Evolutionary conservation across 2,329 filamentous ascomycete genomes (phyloP), one percentile per base, ranked within the genome.

Genomic region (Stenocarpella maydis): DNA sequence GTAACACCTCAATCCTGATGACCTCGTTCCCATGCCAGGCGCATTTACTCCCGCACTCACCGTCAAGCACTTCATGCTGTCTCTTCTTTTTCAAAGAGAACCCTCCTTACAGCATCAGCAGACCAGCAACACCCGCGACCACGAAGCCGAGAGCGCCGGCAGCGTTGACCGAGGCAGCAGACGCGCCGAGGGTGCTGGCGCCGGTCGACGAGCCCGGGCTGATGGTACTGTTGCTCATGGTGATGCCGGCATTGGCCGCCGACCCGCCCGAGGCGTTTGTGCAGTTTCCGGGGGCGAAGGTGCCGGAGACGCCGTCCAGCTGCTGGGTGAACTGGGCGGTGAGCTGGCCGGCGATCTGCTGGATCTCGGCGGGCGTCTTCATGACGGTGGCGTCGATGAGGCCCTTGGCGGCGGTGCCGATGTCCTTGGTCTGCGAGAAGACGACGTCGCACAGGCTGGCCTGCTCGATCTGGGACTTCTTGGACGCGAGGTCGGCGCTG

Each of bases 221-320:
- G 12, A 50, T 43, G 7, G 50, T 34, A 43, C 55, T 24, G 65
- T 68, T 70, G 43, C 50, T 28, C 26, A 64, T 55, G 4, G 55
- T 47, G 37, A 70, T 68, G 14, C 69, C 69, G 7, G 69, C 69
- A 17, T 21, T 52, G 19, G 67, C 61, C 17, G 58, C 65, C 5
- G 58, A 53, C 1, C 65, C 69, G 8, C 65, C 69, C 0, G 69
- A 67, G 14, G 68, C 64, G 71, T 76, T 72, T 73, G 75, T 76
- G 73, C 77, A 79, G 74, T 77, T 78, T 31, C 69, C 66, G n/a
- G 74, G 55, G 45, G 71, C 73, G 65, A 79, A 79, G 67, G 73
- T 71, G 21, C 55, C 63, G 67, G 75, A 70, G 50, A 73, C 72
- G n/a, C 74, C 71, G 55, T 53, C 24, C 10, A 79, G 72, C 39